phyloP scores from a whole-genome alignment of 345 rosid genomes.

The Microthlaspi erraticum region DNA sequence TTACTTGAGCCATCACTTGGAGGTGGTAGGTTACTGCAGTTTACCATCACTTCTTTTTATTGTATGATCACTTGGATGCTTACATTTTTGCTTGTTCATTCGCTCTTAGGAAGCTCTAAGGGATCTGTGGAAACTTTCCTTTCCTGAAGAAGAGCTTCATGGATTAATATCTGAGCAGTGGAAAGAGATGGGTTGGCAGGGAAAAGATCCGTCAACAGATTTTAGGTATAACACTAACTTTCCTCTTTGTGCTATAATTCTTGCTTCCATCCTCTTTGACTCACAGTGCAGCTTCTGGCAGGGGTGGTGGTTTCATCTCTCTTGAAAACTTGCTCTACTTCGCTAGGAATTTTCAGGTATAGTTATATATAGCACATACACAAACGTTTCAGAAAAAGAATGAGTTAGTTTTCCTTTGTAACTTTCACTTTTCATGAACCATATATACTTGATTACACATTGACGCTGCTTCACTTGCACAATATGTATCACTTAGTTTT shows the following conservation, averaged over 20 bases:
- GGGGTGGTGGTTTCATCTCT: slow-evolving; percentile 99
- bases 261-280: slow-evolving; percentile 32
- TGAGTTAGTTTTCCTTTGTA: neutral
- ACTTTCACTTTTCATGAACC: neutral
- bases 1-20: slow-evolving; percentile 23
- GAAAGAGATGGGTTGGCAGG: slow-evolving; percentile 99
- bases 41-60: slow-evolving; percentile 6
- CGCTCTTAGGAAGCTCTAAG: slow-evolving; percentile 75
- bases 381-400: slow-evolving; percentile 13
- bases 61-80: slow-evolving; percentile 11
- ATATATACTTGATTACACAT: too few species aligned
- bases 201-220: slow-evolving; percentile 99
- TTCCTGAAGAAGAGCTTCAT: slow-evolving; percentile 88
- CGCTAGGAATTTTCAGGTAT: slow-evolving; percentile 84
- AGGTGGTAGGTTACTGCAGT: slow-evolving; percentile 14
- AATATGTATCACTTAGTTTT: slow-evolving; percentile 5
- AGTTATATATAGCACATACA: neutral
- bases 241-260: slow-evolving; percentile 2
- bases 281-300: slow-evolving; percentile 46
- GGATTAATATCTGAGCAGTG: slow-evolving; percentile 96
- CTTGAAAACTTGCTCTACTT: slow-evolving; percentile 94
- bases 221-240: slow-evolving; percentile 64
- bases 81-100: slow-evolving; percentile 8
- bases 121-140: slow-evolving; percentile 87
- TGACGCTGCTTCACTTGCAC: neutral